These are phyloP conservation scores for Oryza glumipatula DNA, from an alignment of 176 grass and related monocot species.

Conservation along the genomic window DNA sequence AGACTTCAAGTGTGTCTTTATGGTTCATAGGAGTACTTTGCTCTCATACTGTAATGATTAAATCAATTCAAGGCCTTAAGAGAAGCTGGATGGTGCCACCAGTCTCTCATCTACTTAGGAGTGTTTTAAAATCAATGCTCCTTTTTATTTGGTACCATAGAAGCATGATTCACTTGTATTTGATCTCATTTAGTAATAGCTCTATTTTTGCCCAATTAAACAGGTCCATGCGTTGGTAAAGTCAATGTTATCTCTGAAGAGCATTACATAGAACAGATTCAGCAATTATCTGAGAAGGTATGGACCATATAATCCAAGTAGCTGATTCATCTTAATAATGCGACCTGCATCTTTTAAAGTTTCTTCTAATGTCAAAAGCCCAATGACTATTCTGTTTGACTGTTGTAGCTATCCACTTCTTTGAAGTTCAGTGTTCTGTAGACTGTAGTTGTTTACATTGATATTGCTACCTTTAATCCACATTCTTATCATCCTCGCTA, in stretches of 20 bases:
- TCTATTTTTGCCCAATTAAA: not conserved
- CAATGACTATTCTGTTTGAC: not conserved
- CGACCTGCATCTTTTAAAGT: not conserved
- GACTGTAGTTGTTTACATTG: not conserved
- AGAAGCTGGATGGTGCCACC: not conserved
- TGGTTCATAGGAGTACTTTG: not conserved
- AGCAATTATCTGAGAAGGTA: constrained; percentile 71
- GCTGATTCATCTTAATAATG: not conserved
- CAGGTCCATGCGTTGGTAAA: constrained; percentile 60
- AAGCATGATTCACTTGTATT: not conserved
- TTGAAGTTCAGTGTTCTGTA: constrained; percentile 6
- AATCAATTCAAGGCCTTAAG: not conserved
- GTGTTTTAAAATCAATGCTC: not conserved
- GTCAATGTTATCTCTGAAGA: constrained; percentile 44
- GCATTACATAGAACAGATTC: constrained; percentile 56
- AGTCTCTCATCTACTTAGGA: not conserved
- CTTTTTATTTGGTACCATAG: not conserved
- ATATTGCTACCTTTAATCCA: constrained; percentile 4
- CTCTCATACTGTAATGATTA: not conserved
- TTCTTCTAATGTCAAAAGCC: not conserved
- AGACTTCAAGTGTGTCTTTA: not conserved
- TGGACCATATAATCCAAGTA: not conserved
- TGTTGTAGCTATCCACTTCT: not conserved
- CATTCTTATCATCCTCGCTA: not conserved
- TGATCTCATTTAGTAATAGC: constrained; percentile 25